Conservation (phyloP, 495 filamentous ascomycete species). For the Evernia prunastri region DNA sequence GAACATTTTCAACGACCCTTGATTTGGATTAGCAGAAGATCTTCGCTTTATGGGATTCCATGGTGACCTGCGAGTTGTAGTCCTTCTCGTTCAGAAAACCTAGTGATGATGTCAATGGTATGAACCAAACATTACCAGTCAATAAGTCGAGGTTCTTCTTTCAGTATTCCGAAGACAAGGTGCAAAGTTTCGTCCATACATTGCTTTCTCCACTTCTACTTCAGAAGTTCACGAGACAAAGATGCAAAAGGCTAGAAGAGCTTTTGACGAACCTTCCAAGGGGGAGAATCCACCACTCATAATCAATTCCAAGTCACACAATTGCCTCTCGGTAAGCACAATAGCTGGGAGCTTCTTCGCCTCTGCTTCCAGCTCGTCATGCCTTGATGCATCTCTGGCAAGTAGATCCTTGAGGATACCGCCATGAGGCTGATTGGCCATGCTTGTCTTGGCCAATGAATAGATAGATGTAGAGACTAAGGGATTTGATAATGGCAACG, state of each 20-base stretch:
- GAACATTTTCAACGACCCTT: constrained; percentile 81
- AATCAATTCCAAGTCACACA: constrained; percentile 95
- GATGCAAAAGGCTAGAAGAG: background rate
- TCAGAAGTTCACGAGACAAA: background rate
- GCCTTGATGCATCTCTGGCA: constrained; percentile 76
- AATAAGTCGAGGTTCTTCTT: background rate
- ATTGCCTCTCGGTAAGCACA: constrained; percentile 80
- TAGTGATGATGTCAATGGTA: constrained; percentile 34
- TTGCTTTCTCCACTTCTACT: background rate
- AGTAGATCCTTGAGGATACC: constrained; percentile 95
- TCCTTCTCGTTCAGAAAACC: constrained; percentile 97
- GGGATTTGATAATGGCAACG: background rate
- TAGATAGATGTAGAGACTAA: background rate
- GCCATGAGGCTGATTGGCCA: constrained; percentile 86
- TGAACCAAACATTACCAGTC: constrained; percentile 27
- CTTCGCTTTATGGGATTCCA: background rate
- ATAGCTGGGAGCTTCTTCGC: constrained; percentile 83
- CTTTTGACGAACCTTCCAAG: constrained; percentile 68
- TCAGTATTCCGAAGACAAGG: background rate
- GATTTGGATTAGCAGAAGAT: constrained; percentile 21
- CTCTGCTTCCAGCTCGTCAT: constrained; percentile 69
- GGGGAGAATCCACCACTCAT: constrained; percentile 96
- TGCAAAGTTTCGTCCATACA: background rate
- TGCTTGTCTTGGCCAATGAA: constrained; percentile 29
- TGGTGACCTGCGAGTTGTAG: constrained; percentile 70